These are phyloP conservation scores for Prunus campanulata DNA, from an alignment of 306 rosid species.

Conservation along the genomic window DNA sequence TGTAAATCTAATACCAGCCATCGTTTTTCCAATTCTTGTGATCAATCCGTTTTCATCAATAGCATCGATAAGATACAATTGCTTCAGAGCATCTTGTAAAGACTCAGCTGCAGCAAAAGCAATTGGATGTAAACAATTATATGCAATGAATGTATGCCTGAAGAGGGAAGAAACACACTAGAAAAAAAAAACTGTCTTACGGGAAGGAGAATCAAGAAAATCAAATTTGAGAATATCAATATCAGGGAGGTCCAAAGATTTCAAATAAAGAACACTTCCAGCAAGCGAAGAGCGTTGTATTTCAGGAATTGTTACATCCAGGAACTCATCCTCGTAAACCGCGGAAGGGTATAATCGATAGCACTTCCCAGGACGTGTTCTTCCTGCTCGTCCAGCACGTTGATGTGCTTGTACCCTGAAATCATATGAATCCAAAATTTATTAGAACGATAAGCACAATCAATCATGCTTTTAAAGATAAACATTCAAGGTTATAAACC, in stretches of 20 bases:
- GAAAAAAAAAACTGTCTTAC: conserved; percentile 35
- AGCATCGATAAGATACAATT: conserved; percentile 85
- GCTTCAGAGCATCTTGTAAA: conserved; percentile 92
- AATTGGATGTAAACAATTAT: conserved; percentile 26
- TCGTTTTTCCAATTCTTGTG: conserved; percentile 76
- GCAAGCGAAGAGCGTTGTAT: conserved; percentile 93
- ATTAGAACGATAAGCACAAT: background rate
- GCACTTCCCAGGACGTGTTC: conserved; percentile 96
- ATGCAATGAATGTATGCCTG: conserved; percentile 1
- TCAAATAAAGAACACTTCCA: conserved; percentile 93
- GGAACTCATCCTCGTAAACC: conserved; percentile 63
- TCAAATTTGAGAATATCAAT: conserved; percentile 90
- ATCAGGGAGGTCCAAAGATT: conserved; percentile 93
- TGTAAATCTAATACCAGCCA: conserved; percentile 75
- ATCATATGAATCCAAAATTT: conserved; percentile 9
- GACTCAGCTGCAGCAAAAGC: conserved; percentile 74
- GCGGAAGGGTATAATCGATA: conserved; percentile 77
- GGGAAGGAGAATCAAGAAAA: conserved; percentile 83
- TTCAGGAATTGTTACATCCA: conserved; percentile 94
- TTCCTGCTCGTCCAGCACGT: conserved; percentile 97
- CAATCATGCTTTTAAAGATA: background rate
- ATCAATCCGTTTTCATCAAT: conserved; percentile 82
- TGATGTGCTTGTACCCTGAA: conserved; percentile 95
- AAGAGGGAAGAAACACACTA: background rate
- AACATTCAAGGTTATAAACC: background rate